Evolutionary conservation across 306 rosid genomes (phyloP).

Genomic region (Rosa chinensis): DNA sequence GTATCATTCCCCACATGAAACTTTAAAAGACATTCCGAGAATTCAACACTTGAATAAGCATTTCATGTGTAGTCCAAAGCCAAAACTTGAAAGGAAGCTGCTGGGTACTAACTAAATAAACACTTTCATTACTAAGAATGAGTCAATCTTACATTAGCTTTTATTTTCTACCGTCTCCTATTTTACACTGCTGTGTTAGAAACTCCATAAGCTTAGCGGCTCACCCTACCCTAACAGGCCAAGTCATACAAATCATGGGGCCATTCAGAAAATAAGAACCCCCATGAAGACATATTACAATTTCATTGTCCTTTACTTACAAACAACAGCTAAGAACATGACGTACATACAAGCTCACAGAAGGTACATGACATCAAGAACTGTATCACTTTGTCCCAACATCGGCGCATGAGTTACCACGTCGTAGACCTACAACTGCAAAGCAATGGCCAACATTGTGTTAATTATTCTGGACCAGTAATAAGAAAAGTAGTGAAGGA

Average conservation of each 20-base stretch:
- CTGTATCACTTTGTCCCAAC: slow-evolving; percentile 32
- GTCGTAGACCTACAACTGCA: slow-evolving; percentile 38
- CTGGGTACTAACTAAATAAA: slow-evolving; percentile 33
- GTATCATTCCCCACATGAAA: not conserved
- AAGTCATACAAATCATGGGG: slow-evolving; percentile 53
- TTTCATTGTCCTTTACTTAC: slow-evolving; percentile 30
- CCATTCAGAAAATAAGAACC: slow-evolving; percentile 38
- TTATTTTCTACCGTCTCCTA: slow-evolving; percentile 39
- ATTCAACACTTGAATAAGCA: not conserved
- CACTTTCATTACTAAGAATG: not conserved
- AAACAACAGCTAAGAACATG: slow-evolving; percentile 22
- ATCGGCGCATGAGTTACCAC: slow-evolving; percentile 29
- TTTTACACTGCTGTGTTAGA: slow-evolving; percentile 51
- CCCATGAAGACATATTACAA: slow-evolving; percentile 36
- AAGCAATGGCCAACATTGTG: slow-evolving; percentile 34
- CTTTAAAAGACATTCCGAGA: not conserved
- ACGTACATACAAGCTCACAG: slow-evolving; percentile 17
- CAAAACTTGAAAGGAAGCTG: slow-evolving; percentile 1
- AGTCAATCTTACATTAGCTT: slow-evolving; percentile 36
- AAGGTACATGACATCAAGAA: slow-evolving; percentile 29
- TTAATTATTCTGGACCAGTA: slow-evolving; percentile 15
- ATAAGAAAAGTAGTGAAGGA: not conserved
- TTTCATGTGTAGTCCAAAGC: not conserved
- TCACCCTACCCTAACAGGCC: slow-evolving; percentile 60
- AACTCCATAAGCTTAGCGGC: slow-evolving; percentile 41